Evolutionary conservation across 441 rosid species (phyloP).

Genomic region (Populus trichocarpa): DNA sequence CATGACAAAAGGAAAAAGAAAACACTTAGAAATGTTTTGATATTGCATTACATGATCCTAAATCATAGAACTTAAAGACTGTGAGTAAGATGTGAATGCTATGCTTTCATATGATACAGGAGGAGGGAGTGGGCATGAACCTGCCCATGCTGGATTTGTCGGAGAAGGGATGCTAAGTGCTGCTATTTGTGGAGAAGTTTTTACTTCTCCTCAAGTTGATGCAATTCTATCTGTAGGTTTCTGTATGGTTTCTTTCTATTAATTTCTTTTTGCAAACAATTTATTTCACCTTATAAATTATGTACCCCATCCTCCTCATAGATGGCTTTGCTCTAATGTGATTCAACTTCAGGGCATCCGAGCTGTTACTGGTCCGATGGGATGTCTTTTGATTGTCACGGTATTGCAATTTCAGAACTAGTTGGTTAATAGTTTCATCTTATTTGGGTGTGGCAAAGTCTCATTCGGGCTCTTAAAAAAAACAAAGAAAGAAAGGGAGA

Average conservation of each 20-base stretch:
- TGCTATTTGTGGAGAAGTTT: constrained; percentile 92
- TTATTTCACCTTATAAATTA: neutral
- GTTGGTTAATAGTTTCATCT: neutral
- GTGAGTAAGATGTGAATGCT: neutral
- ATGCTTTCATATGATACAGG: constrained; percentile 39
- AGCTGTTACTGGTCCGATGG: constrained; percentile 96
- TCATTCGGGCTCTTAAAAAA: neutral
- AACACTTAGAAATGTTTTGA: neutral
- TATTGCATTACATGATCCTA: neutral
- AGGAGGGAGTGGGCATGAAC: constrained; percentile 99
- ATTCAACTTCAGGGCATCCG: constrained; percentile 74
- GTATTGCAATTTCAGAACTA: constrained; percentile 37
- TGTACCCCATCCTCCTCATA: neutral
- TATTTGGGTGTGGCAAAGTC: neutral
- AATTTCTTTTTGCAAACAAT: constrained; percentile 3
- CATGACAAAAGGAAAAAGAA: neutral
- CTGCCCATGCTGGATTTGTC: constrained; percentile 96
- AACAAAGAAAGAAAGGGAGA: neutral
- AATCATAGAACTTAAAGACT: neutral
- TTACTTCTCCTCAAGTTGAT: constrained; percentile 93
- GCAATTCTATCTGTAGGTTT: constrained; percentile 71
- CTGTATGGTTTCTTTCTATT: constrained; percentile 31
- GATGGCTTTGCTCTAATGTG: constrained; percentile 14
- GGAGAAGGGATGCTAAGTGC: constrained; percentile 99
- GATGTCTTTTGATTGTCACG: constrained; percentile 90